Conservation (phyloP, 345 rosid genomes). For the Eucalyptus decipiens region DNA sequence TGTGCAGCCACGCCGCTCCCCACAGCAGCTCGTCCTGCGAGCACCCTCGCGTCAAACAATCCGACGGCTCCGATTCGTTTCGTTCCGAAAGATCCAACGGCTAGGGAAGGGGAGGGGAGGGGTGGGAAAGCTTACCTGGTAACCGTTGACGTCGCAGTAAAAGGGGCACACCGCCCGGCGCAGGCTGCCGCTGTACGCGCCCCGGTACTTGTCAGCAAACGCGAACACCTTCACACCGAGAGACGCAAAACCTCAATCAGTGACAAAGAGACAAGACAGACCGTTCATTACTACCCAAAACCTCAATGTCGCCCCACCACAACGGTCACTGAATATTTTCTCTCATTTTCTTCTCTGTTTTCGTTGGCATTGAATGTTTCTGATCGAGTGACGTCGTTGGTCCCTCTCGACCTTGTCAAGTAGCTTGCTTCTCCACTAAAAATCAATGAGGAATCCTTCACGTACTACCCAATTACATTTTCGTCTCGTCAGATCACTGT, state of each 20-base stretch:
- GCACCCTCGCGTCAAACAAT: neutral
- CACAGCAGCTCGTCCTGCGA: slow-evolving; percentile 87
- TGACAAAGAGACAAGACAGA: neutral
- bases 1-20: slow-evolving; percentile 97
- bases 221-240: slow-evolving; percentile 52
- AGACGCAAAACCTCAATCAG: neutral
- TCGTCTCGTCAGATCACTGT: neutral
- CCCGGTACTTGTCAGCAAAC: slow-evolving; percentile 81
- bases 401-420: neutral
- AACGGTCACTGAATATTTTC: neutral
- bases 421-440: neutral
- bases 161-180: slow-evolving; percentile 80
- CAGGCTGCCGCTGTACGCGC: slow-evolving; percentile 72
- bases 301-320: neutral
- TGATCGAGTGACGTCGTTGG: neutral
- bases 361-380: neutral
- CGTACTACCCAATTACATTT: neutral
- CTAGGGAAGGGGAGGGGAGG: neutral
- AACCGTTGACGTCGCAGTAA: slow-evolving; percentile 92
- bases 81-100: neutral
- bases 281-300: neutral
- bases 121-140: slow-evolving; percentile 38
- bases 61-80: neutral
- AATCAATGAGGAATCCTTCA: neutral
- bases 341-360: neutral